phyloP scores from a whole-genome alignment of 1,139 yeast genomes.

The Yamadazyma sp. region DNA sequence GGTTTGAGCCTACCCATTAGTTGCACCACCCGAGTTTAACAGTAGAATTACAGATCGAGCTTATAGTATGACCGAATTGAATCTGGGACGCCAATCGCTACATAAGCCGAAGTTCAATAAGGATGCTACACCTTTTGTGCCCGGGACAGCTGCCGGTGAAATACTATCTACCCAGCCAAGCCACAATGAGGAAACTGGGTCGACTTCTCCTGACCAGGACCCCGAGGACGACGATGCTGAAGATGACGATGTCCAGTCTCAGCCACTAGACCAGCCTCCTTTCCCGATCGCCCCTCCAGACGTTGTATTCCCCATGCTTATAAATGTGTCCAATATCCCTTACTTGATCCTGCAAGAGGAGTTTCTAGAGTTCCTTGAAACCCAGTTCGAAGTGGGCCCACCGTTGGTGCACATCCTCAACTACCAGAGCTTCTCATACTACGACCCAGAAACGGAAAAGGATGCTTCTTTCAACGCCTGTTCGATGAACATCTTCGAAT shows the following conservation, averaged over 20 bases:
- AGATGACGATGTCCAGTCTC: not conserved
- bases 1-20: not conserved
- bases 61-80: not conserved
- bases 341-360: conserved; percentile 1
- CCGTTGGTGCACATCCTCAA: conserved; percentile 5
- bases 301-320: conserved; percentile 1
- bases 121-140: conserved; percentile 29
- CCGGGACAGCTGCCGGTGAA: conserved; percentile 7
- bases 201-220: not conserved
- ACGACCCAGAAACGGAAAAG: conserved; percentile 3
- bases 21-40: not conserved
- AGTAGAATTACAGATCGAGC: too few relatives aligned
- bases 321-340: conserved; percentile 7
- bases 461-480: conserved; percentile 7
- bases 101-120: conserved; percentile 16
- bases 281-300: not conserved
- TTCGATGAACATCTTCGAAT: conserved; percentile 18
- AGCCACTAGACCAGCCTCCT: too few relatives aligned
- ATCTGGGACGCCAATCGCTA: not conserved
- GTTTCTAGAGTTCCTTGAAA: conserved; percentile 3
- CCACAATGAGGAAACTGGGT: too few relatives aligned
- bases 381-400: not conserved
- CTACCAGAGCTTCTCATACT: conserved; percentile 6
- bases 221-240: not conserved
- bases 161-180: too few relatives aligned